phyloP scores from a whole-genome alignment of 2,329 filamentous ascomycete genomes.

The Teratosphaeria epicoccoides region DNA sequence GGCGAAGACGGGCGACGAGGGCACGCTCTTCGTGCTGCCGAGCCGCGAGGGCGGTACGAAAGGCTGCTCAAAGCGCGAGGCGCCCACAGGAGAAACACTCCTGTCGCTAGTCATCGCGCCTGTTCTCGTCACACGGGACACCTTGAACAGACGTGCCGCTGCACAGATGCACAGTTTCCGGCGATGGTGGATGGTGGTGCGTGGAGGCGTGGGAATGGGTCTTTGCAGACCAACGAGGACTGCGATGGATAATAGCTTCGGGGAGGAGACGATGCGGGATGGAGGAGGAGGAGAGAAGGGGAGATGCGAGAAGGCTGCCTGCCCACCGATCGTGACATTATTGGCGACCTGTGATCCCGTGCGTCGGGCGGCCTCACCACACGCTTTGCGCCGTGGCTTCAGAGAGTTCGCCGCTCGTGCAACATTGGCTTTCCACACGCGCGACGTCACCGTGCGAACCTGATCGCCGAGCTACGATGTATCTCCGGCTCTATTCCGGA shows the following conservation, averaged over 20 bases:
- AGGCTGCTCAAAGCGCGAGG: constrained; percentile 21
- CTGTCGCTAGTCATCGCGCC: constrained; percentile 6
- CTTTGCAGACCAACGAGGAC: neutral
- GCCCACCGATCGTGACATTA: neutral
- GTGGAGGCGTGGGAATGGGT: neutral
- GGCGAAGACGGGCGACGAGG: constrained; percentile 8
- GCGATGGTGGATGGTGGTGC: neutral
- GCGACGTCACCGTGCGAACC: neutral
- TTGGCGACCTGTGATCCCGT: neutral
- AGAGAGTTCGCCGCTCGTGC: neutral
- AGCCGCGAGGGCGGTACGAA: constrained; percentile 11
- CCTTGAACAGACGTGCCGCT: too few species aligned
- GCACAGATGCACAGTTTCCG: too few species aligned
- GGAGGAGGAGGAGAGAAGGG: neutral
- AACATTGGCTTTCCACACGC: neutral
- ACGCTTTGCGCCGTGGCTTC: neutral
- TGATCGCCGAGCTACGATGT: neutral
- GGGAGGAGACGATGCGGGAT: neutral
- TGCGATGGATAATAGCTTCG: neutral
- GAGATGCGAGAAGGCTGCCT: neutral
- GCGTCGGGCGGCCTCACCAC: neutral
- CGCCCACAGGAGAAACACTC: constrained; percentile 20
- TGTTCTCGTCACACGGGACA: neutral
- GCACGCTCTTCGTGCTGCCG: constrained; percentile 9
- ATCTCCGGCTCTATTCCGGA: neutral